phyloP scores from a whole-genome alignment of 345 rosid species.

The Cochlearia excelsa region DNA sequence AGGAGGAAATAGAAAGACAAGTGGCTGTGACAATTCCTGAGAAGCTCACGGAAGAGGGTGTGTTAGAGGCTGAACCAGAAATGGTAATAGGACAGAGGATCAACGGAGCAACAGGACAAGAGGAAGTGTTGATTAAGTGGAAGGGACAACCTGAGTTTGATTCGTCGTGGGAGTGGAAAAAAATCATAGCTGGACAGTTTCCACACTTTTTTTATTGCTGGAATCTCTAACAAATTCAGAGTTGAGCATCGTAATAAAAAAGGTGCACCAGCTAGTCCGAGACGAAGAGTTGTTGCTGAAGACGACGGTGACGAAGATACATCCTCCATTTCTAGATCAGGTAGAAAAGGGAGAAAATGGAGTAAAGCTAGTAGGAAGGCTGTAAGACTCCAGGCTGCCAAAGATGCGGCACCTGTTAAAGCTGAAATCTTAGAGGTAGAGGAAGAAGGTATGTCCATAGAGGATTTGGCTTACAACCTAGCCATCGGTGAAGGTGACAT shows the following conservation, averaged over 20 bases:
- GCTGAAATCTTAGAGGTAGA: conserved; percentile 92
- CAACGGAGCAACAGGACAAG: no score
- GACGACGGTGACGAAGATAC: conserved; percentile 70
- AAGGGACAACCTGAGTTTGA: no score
- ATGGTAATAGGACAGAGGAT: no score
- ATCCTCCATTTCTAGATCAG: conserved; percentile 62
- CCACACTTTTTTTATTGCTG: no score
- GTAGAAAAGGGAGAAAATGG: conserved; percentile 96
- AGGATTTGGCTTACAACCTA: conserved; percentile 84
- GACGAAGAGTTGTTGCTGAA: conserved; percentile 57
- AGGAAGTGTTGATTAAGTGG: no score
- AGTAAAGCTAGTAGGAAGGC: conserved; percentile 96
- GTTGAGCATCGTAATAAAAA: conserved; percentile 61
- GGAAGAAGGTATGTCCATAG: conserved; percentile 82
- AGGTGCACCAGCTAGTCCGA: conserved; percentile 51
- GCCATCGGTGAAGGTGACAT: conserved; percentile 83
- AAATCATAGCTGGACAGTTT: no score
- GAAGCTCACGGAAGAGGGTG: no score
- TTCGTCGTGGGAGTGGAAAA: no score
- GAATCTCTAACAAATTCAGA: conserved; percentile 66
- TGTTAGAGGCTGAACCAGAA: no score
- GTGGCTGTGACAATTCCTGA: no score
- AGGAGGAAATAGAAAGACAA: no score
- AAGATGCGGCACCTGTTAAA: conserved; percentile 93
- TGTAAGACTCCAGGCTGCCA: conserved; percentile 84